Percentiles rank a stretch among this genome's conserved stretches.
These are phyloP conservation scores for Pseudodiploospora longispora DNA, from an alignment of 2,329 filamentous ascomycete species.

Conservation along the genomic window DNA sequence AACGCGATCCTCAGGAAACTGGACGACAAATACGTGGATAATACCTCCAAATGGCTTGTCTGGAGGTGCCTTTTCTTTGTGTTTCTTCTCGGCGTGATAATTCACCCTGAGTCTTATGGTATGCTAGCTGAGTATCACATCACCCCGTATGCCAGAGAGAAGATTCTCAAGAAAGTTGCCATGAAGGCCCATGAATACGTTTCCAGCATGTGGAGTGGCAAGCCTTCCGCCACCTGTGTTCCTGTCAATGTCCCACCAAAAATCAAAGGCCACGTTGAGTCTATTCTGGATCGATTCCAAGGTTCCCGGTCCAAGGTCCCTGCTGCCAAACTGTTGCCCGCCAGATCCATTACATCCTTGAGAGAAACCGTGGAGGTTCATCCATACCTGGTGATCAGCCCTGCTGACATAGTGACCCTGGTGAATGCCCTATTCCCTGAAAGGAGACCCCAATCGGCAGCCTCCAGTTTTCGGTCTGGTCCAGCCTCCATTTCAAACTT, in stretches of 20 bases:
- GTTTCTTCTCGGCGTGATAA: conserved; percentile 75
- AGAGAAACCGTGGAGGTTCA: conserved; percentile 72
- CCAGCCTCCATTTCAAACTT: conserved; percentile 61
- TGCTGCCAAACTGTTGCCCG: conserved; percentile 56
- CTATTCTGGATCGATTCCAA: conserved; percentile 58
- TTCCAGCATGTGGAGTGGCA: conserved; percentile 66
- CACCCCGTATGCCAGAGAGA: conserved; percentile 81
- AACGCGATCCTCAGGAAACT: conserved; percentile 75
- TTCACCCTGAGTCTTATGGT: conserved; percentile 75
- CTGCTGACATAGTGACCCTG: conserved; percentile 70
- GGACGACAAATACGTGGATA: conserved; percentile 61
- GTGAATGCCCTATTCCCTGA: conserved; percentile 80
- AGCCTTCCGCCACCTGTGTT: conserved; percentile 46
- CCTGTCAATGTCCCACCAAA: conserved; percentile 45
- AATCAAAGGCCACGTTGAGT: conserved; percentile 63
- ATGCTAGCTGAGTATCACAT: conserved; percentile 88
- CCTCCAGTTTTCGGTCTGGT: conserved; percentile 55
- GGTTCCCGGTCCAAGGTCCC: conserved; percentile 40
- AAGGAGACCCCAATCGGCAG: conserved; percentile 53
- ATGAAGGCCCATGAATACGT: conserved; percentile 72
- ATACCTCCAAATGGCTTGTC: conserved; percentile 75
- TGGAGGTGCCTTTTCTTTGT: conserved; percentile 88
- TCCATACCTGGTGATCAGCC: conserved; percentile 71
- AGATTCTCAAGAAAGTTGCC: conserved; percentile 70
- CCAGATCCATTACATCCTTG: conserved; percentile 63